Evolutionary conservation across 306 rosid species (phyloP).

Genomic region (Lathyrus oleraceus): DNA sequence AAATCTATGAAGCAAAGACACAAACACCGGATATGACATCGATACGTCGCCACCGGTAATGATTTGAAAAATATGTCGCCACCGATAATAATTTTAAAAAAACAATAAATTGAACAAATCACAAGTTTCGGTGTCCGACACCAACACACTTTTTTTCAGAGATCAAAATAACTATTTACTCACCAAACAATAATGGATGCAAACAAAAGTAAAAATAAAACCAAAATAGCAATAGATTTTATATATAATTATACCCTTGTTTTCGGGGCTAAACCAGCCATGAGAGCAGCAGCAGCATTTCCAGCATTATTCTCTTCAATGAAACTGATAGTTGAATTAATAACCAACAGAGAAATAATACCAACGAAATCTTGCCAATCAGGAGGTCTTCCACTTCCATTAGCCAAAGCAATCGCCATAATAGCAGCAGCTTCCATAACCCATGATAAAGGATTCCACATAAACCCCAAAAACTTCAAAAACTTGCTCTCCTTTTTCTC

Average conservation of each 20-base stretch:
- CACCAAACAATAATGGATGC: neutral
- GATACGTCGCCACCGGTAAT: too few species aligned
- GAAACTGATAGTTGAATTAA: constrained; percentile 95
- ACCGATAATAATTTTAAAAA: too few species aligned
- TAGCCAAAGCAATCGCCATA: constrained; percentile 95
- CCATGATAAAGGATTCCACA: constrained; percentile 99
- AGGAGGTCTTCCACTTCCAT: constrained; percentile 83
- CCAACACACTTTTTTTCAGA: too few species aligned
- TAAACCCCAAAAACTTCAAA: constrained; percentile 91
- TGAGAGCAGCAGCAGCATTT: constrained; percentile 99
- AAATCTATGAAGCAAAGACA: too few species aligned
- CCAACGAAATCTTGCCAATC: constrained; percentile 99
- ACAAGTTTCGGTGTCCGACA: too few species aligned
- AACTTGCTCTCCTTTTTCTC: constrained; percentile 95
- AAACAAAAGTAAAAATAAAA: neutral
- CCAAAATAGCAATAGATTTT: neutral
- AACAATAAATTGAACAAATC: too few species aligned
- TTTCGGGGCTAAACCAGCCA: constrained; percentile 99
- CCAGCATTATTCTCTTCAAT: constrained; percentile 97
- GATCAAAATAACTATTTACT: neutral
- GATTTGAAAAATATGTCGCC: too few species aligned
- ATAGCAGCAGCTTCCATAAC: constrained; percentile 99
- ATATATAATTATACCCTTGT: constrained; percentile 61
- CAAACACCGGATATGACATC: too few species aligned
- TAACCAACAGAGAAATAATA: constrained; percentile 65